Conservation (phyloP, 257 asterid genomes). For the Plectranthus barbatus region DNA sequence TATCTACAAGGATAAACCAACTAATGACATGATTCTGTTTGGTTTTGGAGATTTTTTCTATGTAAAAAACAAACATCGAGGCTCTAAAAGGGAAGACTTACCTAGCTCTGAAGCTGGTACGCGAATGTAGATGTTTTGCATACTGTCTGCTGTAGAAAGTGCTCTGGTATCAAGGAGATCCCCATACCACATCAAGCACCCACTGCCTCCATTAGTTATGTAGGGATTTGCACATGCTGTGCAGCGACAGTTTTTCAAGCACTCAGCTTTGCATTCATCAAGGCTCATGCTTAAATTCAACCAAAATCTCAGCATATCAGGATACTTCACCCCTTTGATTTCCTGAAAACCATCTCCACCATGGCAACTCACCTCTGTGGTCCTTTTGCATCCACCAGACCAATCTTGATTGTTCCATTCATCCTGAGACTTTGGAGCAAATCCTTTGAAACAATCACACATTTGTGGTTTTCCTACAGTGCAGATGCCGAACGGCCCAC, state of each 20-base stretch:
- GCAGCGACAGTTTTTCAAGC: conserved; percentile 27
- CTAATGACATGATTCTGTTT: not conserved
- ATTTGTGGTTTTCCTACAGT: not conserved
- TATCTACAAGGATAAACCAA: not conserved
- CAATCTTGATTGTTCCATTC: conserved; percentile 26
- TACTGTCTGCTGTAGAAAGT: not conserved
- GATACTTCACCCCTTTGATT: conserved; percentile 16
- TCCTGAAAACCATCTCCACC: conserved; percentile 20
- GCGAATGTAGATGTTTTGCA: conserved; percentile 13
- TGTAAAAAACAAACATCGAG: no score
- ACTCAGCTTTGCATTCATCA: conserved; percentile 14
- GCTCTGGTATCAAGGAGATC: conserved; percentile 22
- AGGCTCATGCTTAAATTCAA: conserved; percentile 24
- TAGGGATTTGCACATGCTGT: conserved; percentile 24
- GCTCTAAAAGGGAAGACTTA: not conserved
- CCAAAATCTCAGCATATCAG: conserved; percentile 15
- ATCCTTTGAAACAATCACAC: conserved; percentile 26
- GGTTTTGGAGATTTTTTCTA: not conserved
- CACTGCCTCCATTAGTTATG: conserved; percentile 15
- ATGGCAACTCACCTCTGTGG: not conserved
- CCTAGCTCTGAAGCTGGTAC: conserved; percentile 11
- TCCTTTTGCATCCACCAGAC: conserved; percentile 24
- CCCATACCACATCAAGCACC: conserved; percentile 29
- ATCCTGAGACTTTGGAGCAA: not conserved
- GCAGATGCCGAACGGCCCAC: conserved; percentile 30